These are phyloP conservation scores for Termitomyces sp. DNA, from an alignment of 768 basidiomycete genomes.

Conservation along the genomic window DNA sequence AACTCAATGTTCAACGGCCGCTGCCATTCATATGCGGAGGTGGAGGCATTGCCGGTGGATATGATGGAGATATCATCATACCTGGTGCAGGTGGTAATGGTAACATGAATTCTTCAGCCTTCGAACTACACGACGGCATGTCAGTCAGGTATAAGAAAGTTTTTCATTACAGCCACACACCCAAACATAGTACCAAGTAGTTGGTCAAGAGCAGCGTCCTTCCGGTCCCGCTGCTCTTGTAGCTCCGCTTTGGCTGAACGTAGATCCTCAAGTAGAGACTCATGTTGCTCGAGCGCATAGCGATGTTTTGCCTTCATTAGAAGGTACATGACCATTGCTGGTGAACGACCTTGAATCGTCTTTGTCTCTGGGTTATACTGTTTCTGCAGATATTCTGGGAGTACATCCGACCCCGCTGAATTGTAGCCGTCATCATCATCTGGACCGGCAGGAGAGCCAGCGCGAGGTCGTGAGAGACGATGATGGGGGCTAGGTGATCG, in stretches of 20 bases:
- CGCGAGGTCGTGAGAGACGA: conserved; percentile 2
- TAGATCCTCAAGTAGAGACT: conserved; percentile 62
- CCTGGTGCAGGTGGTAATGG: conserved; percentile 14
- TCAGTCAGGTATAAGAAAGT: neutral
- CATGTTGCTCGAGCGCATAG: conserved; percentile 67
- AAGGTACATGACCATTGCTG: conserved; percentile 66
- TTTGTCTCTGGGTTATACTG: conserved; percentile 56
- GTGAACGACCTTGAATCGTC: conserved; percentile 66
- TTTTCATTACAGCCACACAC: conserved; percentile 27
- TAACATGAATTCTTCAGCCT: conserved; percentile 23
- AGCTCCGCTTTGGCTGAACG: conserved; percentile 49
- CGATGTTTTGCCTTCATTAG: conserved; percentile 75
- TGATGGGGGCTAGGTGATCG: conserved; percentile 15
- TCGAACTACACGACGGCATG: conserved; percentile 7
- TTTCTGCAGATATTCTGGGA: conserved; percentile 52
- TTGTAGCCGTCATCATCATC: conserved; percentile 38
- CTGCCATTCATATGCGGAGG: conserved; percentile 9
- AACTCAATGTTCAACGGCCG: neutral
- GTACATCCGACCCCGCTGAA: conserved; percentile 36
- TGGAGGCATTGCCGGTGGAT: neutral
- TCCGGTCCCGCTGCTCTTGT: conserved; percentile 50
- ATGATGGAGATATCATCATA: conserved; percentile 8
- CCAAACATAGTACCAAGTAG: conserved; percentile 49
- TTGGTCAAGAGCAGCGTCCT: conserved; percentile 59
- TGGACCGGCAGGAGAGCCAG: conserved; percentile 12